These are phyloP conservation scores for Neospora caninum DNA, from an alignment of 169 alveolate genomes.

Conservation along the genomic window DNA sequence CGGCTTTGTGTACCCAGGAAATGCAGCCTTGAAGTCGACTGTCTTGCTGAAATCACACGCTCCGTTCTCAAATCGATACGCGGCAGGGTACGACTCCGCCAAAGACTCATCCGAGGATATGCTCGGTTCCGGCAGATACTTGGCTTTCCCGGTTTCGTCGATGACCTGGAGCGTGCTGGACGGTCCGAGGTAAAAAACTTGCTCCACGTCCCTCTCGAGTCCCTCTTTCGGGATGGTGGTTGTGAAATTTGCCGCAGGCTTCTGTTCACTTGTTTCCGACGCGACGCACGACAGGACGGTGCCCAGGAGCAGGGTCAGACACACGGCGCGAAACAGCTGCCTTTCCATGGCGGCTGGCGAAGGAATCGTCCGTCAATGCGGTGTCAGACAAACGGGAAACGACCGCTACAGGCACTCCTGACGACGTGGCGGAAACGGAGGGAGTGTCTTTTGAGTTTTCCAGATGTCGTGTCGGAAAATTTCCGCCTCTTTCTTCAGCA, in stretches of 20 bases:
- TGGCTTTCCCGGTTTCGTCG: background rate
- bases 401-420: too few species aligned
- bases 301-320: too few species aligned
- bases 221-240: background rate
- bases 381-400: too few species aligned
- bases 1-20: background rate
- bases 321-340: too few species aligned
- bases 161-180: background rate
- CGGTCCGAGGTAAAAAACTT: background rate
- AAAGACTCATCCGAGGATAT: background rate
- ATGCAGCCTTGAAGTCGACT: background rate
- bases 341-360: too few species aligned
- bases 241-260: background rate
- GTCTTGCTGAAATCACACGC: conserved; percentile 21
- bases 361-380: too few species aligned
- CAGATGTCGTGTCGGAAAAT: too few species aligned
- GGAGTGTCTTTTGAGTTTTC: too few species aligned
- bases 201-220: background rate
- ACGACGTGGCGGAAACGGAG: too few species aligned
- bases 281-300: too few species aligned
- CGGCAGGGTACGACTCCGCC: background rate
- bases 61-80: background rate
- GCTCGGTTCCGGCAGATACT: background rate
- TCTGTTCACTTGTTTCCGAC: background rate
- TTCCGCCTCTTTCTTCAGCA: too few species aligned